These are phyloP conservation scores for Castanopsis chinensis DNA, from an alignment of 306 rosid genomes.

Conservation along the genomic window DNA sequence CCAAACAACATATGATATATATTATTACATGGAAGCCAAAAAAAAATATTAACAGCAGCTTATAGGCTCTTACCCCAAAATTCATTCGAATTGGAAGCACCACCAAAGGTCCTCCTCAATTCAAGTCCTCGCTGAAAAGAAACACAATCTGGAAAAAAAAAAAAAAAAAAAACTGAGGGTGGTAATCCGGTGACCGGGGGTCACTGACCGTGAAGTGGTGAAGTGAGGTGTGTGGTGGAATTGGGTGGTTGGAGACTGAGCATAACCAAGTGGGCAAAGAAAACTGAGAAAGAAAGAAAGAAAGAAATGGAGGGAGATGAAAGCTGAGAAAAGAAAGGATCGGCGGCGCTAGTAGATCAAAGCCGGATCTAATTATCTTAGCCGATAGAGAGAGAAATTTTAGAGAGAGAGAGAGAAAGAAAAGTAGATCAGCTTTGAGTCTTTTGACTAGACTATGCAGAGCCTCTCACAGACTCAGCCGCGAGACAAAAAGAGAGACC, in stretches of 20 bases:
- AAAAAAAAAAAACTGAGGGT: too few relatives aligned
- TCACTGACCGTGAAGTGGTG: background rate
- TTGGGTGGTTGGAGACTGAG: background rate
- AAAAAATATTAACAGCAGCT: background rate
- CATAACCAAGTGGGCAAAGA: background rate
- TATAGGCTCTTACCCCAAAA: slow-evolving; percentile 27
- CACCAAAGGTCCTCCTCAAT: background rate
- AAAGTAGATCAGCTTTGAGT: slow-evolving; percentile 33
- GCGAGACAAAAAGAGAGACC: slow-evolving; percentile 2
- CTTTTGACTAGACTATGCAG: slow-evolving; percentile 19
- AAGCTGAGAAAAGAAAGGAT: slow-evolving; percentile 6
- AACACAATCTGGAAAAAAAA: background rate
- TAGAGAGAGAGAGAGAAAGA: background rate
- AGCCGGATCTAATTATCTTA: slow-evolving; percentile 42
- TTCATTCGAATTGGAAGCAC: slow-evolving; percentile 13
- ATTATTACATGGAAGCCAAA: background rate
- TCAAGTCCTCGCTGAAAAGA: background rate
- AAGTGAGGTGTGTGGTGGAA: background rate
- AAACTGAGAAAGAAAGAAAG: background rate
- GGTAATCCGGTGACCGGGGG: background rate
- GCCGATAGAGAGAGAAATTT: slow-evolving; percentile 31
- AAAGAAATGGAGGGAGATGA: slow-evolving; percentile 18
- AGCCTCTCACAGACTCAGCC: slow-evolving; percentile 1
- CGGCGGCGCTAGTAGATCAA: slow-evolving; percentile 34
- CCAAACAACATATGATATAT: background rate